These are phyloP conservation scores for Trichoderma simmonsii DNA, from an alignment of 2,329 filamentous ascomycete genomes.

Conservation along the genomic window DNA sequence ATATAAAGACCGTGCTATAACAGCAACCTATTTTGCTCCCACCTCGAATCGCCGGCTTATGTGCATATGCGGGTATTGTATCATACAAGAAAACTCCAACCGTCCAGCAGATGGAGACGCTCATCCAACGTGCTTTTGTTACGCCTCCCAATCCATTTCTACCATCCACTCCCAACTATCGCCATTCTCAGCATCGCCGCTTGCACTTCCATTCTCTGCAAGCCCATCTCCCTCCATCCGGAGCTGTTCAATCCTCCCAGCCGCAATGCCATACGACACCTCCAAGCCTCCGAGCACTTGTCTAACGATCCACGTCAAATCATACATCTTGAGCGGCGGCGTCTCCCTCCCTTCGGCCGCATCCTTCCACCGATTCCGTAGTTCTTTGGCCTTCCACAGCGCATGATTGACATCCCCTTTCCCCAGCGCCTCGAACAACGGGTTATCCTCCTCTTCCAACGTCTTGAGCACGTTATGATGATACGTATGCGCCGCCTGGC, in stretches of 20 bases:
- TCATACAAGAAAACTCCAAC: background rate
- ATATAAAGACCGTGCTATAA: background rate
- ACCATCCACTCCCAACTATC: conserved; percentile 41
- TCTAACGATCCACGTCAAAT: conserved; percentile 57
- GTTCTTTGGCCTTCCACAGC: conserved; percentile 63
- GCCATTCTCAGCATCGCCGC: conserved; percentile 19
- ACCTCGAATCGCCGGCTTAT: background rate
- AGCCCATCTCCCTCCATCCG: conserved; percentile 34
- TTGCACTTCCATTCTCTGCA: conserved; percentile 5
- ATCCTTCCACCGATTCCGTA: conserved; percentile 71
- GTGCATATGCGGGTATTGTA: background rate
- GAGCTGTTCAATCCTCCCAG: conserved; percentile 39
- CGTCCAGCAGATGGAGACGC: background rate
- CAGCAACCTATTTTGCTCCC: background rate
- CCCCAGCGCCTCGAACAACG: conserved; percentile 56
- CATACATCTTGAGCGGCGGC: conserved; percentile 53
- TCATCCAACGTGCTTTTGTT: background rate
- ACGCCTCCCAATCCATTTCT: conserved; percentile 40
- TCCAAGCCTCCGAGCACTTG: conserved; percentile 59
- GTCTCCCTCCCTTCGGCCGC: conserved; percentile 48
- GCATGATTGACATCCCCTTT: conserved; percentile 53
- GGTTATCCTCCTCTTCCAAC: conserved; percentile 55
- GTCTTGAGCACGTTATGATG: conserved; percentile 67
- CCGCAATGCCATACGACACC: conserved; percentile 52
- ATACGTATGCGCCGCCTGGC: conserved; percentile 49